phyloP scores from a whole-genome alignment of 768 basidiomycete genomes.

The Termitomyces sp. region DNA sequence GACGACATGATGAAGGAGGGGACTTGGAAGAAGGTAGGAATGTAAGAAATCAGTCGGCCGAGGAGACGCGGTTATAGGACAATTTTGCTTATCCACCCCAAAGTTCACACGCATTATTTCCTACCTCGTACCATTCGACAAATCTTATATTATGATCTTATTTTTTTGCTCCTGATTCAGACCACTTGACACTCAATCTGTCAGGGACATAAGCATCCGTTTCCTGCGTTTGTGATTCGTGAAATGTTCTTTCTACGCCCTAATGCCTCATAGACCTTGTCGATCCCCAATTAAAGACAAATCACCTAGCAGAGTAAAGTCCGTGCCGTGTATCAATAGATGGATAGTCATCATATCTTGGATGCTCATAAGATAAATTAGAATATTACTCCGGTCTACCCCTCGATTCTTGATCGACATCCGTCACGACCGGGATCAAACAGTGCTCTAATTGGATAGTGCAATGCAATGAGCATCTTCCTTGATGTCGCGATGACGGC shows the following conservation, averaged over 20 bases:
- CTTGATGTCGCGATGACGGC: not conserved
- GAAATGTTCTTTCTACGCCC: not conserved
- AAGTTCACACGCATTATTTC: constrained; percentile 20
- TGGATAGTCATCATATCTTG: not conserved
- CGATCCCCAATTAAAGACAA: not conserved
- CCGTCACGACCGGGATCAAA: not conserved
- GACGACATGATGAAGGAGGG: constrained; percentile 34
- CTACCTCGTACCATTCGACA: constrained; percentile 12
- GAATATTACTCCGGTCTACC: not conserved
- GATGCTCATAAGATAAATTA: not conserved
- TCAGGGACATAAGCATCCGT: not conserved
- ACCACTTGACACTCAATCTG: not conserved
- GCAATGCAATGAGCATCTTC: not conserved
- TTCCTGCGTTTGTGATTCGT: not conserved
- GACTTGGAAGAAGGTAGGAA: constrained; percentile 14
- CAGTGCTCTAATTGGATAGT: not conserved
- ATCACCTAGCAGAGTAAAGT: not conserved
- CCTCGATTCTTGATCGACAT: not conserved
- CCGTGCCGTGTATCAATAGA: not conserved
- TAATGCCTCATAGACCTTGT: not conserved
- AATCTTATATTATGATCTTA: not conserved
- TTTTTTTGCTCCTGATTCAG: not conserved
- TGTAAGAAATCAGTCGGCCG: constrained; percentile 9
- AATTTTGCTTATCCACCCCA: constrained; percentile 15
- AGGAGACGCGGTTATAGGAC: constrained; percentile 13